Conservation (phyloP, 2,329 filamentous ascomycete species). For the Fusarium sp. region DNA sequence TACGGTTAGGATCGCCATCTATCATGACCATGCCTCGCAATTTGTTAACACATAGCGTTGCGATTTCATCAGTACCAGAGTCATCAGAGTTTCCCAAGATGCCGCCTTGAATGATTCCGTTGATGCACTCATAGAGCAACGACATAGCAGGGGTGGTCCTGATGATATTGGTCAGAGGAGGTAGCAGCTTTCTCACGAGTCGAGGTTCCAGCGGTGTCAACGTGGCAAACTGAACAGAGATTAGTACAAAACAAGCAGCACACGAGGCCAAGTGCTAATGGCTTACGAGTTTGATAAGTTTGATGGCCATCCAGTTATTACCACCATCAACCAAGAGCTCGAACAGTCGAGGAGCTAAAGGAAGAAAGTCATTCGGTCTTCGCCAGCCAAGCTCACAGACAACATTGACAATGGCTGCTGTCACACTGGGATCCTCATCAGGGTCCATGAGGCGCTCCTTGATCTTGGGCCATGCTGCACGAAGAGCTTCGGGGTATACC, state of each 20-base stretch:
- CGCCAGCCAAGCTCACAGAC: constrained; percentile 96
- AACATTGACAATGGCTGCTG: constrained; percentile 95
- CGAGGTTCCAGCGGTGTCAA: constrained; percentile 92
- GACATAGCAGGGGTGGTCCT: constrained; percentile 97
- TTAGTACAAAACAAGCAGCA: not conserved
- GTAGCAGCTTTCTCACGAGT: constrained; percentile 88
- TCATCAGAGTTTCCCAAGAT: constrained; percentile 87
- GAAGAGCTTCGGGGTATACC: constrained; percentile 94
- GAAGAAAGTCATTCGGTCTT: constrained; percentile 90
- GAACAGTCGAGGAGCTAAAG: constrained; percentile 89
- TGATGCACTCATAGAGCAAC: constrained; percentile 97
- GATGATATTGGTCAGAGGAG: constrained; percentile 91
- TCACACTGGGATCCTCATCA: constrained; percentile 90
- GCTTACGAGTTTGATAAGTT: constrained; percentile 92
- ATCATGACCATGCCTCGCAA: constrained; percentile 93
- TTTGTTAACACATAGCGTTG: constrained; percentile 90
- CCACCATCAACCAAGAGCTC: constrained; percentile 89
- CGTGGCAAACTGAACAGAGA: constrained; percentile 79
- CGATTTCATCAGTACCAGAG: constrained; percentile 88
- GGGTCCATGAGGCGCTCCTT: constrained; percentile 93
- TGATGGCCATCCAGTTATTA: constrained; percentile 99
- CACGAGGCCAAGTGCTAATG: too few relatives aligned
- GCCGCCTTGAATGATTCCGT: constrained; percentile 96
- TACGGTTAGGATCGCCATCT: constrained; percentile 91
- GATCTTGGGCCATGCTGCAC: constrained; percentile 96